Conservation (phyloP, 257 asterid genomes). For the Ocimum tenuiflorum region DNA sequence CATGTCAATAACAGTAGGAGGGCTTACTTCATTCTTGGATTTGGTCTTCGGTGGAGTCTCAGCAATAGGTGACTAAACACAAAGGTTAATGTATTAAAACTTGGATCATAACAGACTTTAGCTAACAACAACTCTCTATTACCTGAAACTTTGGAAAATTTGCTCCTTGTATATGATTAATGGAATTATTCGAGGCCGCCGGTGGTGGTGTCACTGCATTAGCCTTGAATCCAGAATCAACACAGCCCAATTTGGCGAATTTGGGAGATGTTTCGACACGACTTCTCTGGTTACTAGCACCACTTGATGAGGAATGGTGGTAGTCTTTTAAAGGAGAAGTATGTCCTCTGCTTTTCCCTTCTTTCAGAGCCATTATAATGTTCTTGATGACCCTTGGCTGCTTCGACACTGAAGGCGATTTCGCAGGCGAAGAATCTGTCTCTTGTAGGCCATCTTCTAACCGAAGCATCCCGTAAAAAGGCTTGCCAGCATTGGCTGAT, state of each 20-base stretch:
- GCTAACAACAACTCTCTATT: constrained; percentile 2
- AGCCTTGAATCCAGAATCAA: constrained; percentile 25
- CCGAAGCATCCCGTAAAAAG: constrained; percentile 23
- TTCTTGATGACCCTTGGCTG: constrained; percentile 56
- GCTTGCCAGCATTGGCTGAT: constrained; percentile 32
- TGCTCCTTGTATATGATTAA: constrained; percentile 30
- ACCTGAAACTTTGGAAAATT: constrained; percentile 70
- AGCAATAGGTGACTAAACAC: constrained; percentile 42
- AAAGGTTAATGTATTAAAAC: constrained; percentile 9
- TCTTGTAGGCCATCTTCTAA: constrained; percentile 10
- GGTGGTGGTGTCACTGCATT: constrained; percentile 36
- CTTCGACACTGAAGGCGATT: constrained; percentile 29
- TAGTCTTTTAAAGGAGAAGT: constrained; percentile 57
- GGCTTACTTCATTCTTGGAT: constrained; percentile 46
- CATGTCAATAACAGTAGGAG: constrained; percentile 41
- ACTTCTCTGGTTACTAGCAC: constrained; percentile 29
- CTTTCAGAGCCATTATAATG: constrained; percentile 67
- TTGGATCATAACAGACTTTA: background rate
- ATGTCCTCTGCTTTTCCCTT: constrained; percentile 60
- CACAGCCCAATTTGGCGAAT: constrained; percentile 32
- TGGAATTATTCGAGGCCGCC: constrained; percentile 29
- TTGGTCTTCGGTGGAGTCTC: constrained; percentile 55
- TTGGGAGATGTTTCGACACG: constrained; percentile 40
- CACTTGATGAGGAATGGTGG: constrained; percentile 28
- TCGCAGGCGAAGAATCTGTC: constrained; percentile 14